These are phyloP conservation scores for Aspergillus phoenicis DNA, from an alignment of 2,329 filamentous ascomycete genomes.

Conservation along the genomic window DNA sequence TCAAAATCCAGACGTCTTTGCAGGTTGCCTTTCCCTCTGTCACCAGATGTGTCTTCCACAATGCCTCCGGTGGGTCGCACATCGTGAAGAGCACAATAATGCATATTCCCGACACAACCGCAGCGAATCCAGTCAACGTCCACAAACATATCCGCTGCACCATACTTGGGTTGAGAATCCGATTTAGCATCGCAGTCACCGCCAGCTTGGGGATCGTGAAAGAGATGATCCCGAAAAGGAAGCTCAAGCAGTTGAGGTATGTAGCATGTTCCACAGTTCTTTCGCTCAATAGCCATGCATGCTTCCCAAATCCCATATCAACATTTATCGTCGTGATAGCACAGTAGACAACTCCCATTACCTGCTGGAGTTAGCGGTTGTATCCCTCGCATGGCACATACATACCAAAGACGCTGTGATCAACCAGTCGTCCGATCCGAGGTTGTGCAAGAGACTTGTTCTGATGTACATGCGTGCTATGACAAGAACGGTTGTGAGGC, in stretches of 20 bases:
- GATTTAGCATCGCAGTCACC: slow-evolving; percentile 30
- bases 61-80: slow-evolving; percentile 43
- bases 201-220: slow-evolving; percentile 35
- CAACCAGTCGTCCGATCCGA: slow-evolving; percentile 44
- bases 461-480: slow-evolving; percentile 39
- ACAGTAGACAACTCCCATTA: slow-evolving; percentile 15
- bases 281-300: slow-evolving; percentile 36
- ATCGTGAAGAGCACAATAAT: slow-evolving; percentile 48
- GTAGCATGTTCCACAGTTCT: slow-evolving; percentile 32
- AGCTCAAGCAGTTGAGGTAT: slow-evolving; percentile 30
- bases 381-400: neutral
- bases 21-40: slow-evolving; percentile 38
- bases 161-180: slow-evolving; percentile 30
- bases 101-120: slow-evolving; percentile 37
- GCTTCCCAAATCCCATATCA: slow-evolving; percentile 43
- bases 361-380: slow-evolving; percentile 3
- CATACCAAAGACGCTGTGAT: slow-evolving; percentile 38
- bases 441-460: slow-evolving; percentile 31
- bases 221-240: slow-evolving; percentile 33
- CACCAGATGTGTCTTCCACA: slow-evolving; percentile 41
- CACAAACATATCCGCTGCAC: slow-evolving; percentile 25
- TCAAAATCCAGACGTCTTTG: slow-evolving; percentile 34
- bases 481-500: slow-evolving; percentile 36
- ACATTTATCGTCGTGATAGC: slow-evolving; percentile 40
- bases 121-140: slow-evolving; percentile 33